Evolutionary conservation across 2,329 filamentous ascomycete genomes (phyloP), one percentile per base, ranked within the genome.

Genomic region (Aspergillus sp.): DNA sequence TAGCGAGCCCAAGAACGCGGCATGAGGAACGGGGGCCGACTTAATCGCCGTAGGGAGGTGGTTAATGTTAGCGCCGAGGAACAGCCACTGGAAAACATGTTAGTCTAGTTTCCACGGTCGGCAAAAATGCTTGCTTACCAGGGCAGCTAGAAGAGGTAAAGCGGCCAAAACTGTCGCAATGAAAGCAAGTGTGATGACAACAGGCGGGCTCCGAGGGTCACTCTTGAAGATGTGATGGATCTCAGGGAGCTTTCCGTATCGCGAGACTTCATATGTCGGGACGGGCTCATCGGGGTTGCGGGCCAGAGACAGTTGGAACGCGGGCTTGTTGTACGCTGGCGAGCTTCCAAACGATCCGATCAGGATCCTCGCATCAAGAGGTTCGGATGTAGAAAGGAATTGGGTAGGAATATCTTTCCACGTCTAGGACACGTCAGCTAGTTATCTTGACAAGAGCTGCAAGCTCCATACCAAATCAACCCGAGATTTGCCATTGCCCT

Each of bases 141-240:
- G 80, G 58, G 86, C 82, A 57, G 93, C 82, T 33, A 99, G 79
- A 15, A 85, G 79, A 1, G 93, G 92, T 19, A 98, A 75, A 2
- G 90, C 85, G 44, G 85, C 89, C 37, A 90, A 65, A 1, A 97
- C 87, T 35, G 88, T 87, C 8, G 87, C 79, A 5, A 87, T 81
- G 70, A 98, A 98, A 57, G 90, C 80, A 50, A 95, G 70, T 2
- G 90, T 93, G 63, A 98, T 84, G 60, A 95, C 73, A 74, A 87
- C 86, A 47, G 91, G 90, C 21, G 93, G 92, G 75, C 86, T 96
- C 76, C 84, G 85, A 45, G 92, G 86, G 68, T 93, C 91, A 14
- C 82, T 76, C 63, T 86, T 87, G 86, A 98, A 99, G 68, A 89
- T 90, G 80, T 99, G 95, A 79, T 91, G 85, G 72, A 99, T 97